phyloP scores from a whole-genome alignment of 139 green algal species.

The Chlamydomonas incerta region DNA sequence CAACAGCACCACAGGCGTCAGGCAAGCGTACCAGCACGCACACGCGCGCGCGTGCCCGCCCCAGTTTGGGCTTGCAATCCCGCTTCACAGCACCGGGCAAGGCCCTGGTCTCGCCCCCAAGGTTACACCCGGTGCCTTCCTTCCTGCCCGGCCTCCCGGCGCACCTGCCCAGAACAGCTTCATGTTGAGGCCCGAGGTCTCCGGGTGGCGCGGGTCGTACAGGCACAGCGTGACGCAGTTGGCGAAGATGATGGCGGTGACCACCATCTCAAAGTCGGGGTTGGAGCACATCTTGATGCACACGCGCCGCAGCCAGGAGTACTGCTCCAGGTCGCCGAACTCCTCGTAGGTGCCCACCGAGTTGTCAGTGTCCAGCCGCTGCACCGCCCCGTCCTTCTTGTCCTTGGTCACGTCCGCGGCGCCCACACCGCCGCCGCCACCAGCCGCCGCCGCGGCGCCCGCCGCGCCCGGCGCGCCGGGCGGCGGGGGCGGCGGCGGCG shows the following conservation, averaged over 20 bases:
- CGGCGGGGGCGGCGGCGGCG: too few species aligned
- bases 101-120: too few species aligned
- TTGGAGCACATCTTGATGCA: constrained; percentile 51
- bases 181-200: constrained; percentile 53
- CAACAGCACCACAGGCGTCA: not conserved
- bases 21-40: not conserved
- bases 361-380: not conserved
- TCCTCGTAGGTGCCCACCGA: constrained; percentile 18
- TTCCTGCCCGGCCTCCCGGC: not conserved
- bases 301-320: not conserved
- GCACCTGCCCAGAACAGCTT: constrained; percentile 63
- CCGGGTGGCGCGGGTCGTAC: constrained; percentile 64
- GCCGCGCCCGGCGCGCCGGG: too few species aligned
- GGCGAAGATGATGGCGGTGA: constrained; percentile 76
- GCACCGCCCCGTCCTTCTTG: not conserved
- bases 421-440: too few species aligned
- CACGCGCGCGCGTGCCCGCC: too few species aligned
- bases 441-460: too few species aligned
- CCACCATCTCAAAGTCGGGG: constrained; percentile 76
- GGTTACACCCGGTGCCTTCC: too few species aligned
- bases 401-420: not conserved
- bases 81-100: too few species aligned
- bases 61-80: too few species aligned
- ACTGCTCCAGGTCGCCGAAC: constrained; percentile 11
- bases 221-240: constrained; percentile 81